phyloP scores from a whole-genome alignment of 371 early-diverging fungal genomes.

The Nematocida sp. region DNA sequence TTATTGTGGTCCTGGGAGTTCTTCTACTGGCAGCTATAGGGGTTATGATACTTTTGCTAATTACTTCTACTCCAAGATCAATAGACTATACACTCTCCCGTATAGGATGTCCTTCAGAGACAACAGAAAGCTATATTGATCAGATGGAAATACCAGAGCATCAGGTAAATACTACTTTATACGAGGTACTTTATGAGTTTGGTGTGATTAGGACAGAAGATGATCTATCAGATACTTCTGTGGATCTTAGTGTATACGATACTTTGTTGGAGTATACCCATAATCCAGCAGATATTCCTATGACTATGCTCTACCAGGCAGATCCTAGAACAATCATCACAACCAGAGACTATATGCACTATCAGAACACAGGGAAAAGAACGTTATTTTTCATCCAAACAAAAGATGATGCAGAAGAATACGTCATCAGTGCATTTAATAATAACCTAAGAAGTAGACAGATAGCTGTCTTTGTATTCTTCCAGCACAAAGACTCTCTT shows the following conservation, averaged over 20 bases:
- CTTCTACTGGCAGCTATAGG: not conserved
- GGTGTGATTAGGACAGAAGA: conserved; percentile 14
- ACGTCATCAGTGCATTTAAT: conserved; percentile 16
- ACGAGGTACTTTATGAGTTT: conserved; percentile 26
- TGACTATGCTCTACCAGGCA: not conserved
- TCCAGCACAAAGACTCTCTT: not conserved
- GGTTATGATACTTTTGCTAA: not conserved
- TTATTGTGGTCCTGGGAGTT: not conserved
- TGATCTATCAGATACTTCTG: not conserved
- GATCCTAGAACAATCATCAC: not conserved
- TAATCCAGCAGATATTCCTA: not conserved
- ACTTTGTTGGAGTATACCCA: not conserved
- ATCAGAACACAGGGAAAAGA: not conserved
- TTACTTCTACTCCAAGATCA: conserved; percentile 9
- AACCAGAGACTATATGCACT: conserved; percentile 15
- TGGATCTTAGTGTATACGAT: not conserved
- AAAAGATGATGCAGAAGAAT: not conserved
- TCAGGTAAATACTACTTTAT: not conserved
- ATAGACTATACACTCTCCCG: not conserved
- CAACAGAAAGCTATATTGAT: not conserved
- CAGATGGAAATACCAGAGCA: not conserved
- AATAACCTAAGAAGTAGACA: conserved; percentile 16
- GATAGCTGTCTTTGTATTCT: conserved; percentile 26
- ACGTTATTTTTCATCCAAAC: conserved; percentile 1
- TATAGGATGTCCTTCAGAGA: not conserved